Base-by-base conservation (phyloP, 805 yeast genomes). In the Candida ulmi region DNA sequence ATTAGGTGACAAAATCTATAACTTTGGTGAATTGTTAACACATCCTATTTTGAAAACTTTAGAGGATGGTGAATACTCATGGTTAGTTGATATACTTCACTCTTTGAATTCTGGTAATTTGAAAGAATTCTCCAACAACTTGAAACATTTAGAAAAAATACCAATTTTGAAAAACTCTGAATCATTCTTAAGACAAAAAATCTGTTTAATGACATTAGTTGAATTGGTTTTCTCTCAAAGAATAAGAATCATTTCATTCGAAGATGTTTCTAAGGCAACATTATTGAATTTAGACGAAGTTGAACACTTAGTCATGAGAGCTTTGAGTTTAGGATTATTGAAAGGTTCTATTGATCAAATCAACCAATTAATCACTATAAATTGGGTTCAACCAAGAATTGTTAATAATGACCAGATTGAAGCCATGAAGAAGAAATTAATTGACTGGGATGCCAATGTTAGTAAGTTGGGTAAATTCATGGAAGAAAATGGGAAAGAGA, bases 301-400 rank as follows among this genome's bases (percentile, higher is more conserved):
- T 28, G 99, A 93, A 67, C 84, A 82, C 53, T 70, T 93, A 55
- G 82, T 91, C 25, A 90, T 93, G 83, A 87, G 87, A 66, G 90
- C 96, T 30, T 77, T 93, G 46, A 79, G 93, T 47, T 68, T 93
- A 41, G 86, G 85, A 15, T 71, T 93, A 49, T 73, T 93, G 55
- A 78, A 79, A 61, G 99, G 99, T n/a, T 71, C 76, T 37, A 91
- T 93, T 51, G 95, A 93, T 60, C 95, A 93, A 66, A 86, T 88
- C 32, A 76, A 77, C 36, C 77, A 82, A 60, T 67, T 82, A 12
- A 84, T 93, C 41, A 79, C 83, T 26, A 80, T 93, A 35, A 79
- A 84, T 21, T 93, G 99, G 99, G 82, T 91, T 45, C 98, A 93
- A 69, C 98, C 99, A 43, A 75, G 98, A 55, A 86, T 88, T 40